phyloP scores from a whole-genome alignment of 768 basidiomycete genomes.

The Pleurotus tuber-regium region DNA sequence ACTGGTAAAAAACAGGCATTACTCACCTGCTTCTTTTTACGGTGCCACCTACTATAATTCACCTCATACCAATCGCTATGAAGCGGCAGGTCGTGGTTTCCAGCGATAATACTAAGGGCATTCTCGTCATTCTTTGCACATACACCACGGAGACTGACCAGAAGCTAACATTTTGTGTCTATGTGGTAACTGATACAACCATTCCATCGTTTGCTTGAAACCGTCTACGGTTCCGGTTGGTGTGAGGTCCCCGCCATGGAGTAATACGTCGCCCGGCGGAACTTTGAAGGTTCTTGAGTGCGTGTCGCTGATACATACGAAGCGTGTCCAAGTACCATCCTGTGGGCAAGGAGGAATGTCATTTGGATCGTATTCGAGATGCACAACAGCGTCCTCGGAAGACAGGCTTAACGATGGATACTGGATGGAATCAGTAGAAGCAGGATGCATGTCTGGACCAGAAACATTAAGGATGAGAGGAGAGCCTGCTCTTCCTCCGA shows the following conservation, averaged over 20 bases:
- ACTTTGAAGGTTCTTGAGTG: constrained; percentile 43
- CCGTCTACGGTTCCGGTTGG: constrained; percentile 43
- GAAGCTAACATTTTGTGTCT: constrained; percentile 53
- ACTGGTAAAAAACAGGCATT: no score
- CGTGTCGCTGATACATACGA: constrained; percentile 61
- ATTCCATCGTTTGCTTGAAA: constrained; percentile 49
- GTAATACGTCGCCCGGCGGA: constrained; percentile 61
- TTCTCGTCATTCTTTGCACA: not conserved
- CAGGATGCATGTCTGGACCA: not conserved
- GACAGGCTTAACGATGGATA: constrained; percentile 15
- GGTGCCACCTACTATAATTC: constrained; percentile 28
- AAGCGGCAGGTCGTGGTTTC: constrained; percentile 64
- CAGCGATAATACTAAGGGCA: constrained; percentile 67
- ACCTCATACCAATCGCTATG: constrained; percentile 39
- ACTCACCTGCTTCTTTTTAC: constrained; percentile 27
- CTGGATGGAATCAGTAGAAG: not conserved
- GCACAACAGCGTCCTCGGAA: constrained; percentile 28
- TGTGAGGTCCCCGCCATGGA: constrained; percentile 67
- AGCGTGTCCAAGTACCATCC: constrained; percentile 47
- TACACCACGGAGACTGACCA: not conserved
- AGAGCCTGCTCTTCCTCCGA: constrained; percentile 7
- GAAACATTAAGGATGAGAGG: not conserved
- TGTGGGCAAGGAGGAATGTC: constrained; percentile 29
- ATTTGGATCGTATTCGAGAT: constrained; percentile 33
- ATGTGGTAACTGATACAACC: constrained; percentile 58